Conservation (phyloP, 768 basidiomycete genomes). For the Tulasnella sp. region DNA sequence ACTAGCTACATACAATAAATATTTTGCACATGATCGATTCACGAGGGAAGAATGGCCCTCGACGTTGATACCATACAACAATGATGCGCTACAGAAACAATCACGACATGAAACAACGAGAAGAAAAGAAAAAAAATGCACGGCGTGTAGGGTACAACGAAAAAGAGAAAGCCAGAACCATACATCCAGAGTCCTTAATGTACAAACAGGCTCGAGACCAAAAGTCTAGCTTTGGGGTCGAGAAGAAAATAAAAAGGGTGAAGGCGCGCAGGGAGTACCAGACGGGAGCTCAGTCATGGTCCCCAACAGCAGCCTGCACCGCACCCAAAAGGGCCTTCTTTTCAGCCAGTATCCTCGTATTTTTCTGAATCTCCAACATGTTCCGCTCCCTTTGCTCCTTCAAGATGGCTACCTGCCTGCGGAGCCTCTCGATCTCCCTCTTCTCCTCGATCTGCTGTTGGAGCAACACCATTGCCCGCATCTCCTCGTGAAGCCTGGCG, state of each 20-base stretch:
- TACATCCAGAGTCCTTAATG: background rate
- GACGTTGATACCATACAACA: background rate
- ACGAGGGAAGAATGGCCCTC: background rate
- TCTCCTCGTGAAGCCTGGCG: background rate
- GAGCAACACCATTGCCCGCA: background rate
- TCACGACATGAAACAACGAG: background rate
- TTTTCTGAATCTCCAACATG: background rate
- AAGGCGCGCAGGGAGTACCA: background rate
- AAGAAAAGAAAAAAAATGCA: too few species aligned
- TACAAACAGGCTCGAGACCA: background rate
- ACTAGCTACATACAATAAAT: too few species aligned
- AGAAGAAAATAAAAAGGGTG: background rate
- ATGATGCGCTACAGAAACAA: background rate
- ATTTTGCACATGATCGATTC: background rate
- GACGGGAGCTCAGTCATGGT: background rate
- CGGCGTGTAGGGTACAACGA: background rate
- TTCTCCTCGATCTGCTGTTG: background rate
- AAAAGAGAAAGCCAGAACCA: background rate
- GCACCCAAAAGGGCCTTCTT: background rate
- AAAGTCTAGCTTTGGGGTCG: background rate
- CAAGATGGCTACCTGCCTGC: background rate
- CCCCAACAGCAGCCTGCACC: background rate
- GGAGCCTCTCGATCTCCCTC: background rate
- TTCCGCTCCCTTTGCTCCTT: background rate
- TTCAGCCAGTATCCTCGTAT: background rate